Conservation (phyloP, 768 basidiomycete genomes). For the Tricholomella constricta region DNA sequence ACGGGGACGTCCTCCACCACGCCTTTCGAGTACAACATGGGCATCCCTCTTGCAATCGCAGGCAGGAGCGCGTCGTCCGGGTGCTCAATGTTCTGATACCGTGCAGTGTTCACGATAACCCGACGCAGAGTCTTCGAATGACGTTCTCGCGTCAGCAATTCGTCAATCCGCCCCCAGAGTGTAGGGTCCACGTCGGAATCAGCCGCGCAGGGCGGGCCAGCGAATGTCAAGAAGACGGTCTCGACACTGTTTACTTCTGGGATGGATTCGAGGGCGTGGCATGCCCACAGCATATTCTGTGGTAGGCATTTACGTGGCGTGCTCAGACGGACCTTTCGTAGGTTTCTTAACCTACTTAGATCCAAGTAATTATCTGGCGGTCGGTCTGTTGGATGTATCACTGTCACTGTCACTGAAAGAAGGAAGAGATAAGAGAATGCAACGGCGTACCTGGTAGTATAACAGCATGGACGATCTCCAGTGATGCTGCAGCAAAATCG, state of each 20-base stretch:
- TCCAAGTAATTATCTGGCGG: neutral
- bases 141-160: neutral
- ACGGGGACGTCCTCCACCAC: too few relatives aligned
- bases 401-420: too few relatives aligned
- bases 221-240: neutral
- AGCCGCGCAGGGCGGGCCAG: neutral
- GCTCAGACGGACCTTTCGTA: constrained; percentile 1
- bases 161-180: neutral
- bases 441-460: neutral
- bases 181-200: neutral
- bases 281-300: neutral
- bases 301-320: neutral
- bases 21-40: neutral
- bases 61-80: neutral
- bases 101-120: neutral
- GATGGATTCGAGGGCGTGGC: neutral
- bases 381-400: neutral
- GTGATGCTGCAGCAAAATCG: neutral
- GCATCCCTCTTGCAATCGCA: neutral
- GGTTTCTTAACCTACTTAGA: neutral
- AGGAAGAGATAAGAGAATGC: neutral
- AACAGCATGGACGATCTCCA: neutral
- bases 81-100: neutral
- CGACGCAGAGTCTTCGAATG: neutral
- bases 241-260: constrained; percentile 2